Percentiles rank a stretch among this genome's conserved stretches.
phyloP scores from a whole-genome alignment of 768 basidiomycete genomes.

The Wakefieldia striispora region DNA sequence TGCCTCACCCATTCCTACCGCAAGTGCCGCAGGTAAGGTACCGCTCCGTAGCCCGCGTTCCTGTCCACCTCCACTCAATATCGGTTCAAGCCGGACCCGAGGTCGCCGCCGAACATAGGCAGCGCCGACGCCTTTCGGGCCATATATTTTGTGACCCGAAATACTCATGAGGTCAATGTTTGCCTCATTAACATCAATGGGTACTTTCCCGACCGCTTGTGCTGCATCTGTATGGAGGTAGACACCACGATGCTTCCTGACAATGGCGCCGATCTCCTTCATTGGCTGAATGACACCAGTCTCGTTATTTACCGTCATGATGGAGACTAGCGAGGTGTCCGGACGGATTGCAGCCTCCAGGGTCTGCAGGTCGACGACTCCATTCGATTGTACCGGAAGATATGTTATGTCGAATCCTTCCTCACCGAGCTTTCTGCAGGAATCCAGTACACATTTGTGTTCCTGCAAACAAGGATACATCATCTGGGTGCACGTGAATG shows the following conservation, averaged over 20 bases:
- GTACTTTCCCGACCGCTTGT: conserved; percentile 91
- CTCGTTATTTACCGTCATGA: conserved; percentile 99
- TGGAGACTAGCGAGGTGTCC: conserved; percentile 90
- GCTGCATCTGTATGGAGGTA: conserved; percentile 98
- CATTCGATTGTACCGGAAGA: conserved; percentile 88
- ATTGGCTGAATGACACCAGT: conserved; percentile 98
- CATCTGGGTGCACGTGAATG: background rate
- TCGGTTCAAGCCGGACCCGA: conserved; percentile 90
- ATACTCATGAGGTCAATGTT: conserved; percentile 96
- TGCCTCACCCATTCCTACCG: conserved; percentile 93
- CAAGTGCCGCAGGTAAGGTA: conserved; percentile 85
- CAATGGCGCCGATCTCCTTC: conserved; percentile 86
- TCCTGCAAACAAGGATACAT: conserved; percentile 51
- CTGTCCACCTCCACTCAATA: conserved; percentile 94
- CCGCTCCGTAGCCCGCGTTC: conserved; percentile 94
- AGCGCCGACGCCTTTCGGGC: conserved; percentile 95
- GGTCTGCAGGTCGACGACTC: conserved; percentile 72
- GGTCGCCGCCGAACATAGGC: conserved; percentile 92
- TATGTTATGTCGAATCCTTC: conserved; percentile 99
- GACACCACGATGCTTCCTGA: conserved; percentile 84
- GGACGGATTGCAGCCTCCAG: conserved; percentile 89
- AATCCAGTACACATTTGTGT: conserved; percentile 99
- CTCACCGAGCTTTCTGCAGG: conserved; percentile 91
- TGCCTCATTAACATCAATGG: conserved; percentile 90
- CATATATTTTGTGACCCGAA: conserved; percentile 97